Base-by-base conservation (phyloP, 257 asterid species). In the Solanum ossicruentum region DNA sequence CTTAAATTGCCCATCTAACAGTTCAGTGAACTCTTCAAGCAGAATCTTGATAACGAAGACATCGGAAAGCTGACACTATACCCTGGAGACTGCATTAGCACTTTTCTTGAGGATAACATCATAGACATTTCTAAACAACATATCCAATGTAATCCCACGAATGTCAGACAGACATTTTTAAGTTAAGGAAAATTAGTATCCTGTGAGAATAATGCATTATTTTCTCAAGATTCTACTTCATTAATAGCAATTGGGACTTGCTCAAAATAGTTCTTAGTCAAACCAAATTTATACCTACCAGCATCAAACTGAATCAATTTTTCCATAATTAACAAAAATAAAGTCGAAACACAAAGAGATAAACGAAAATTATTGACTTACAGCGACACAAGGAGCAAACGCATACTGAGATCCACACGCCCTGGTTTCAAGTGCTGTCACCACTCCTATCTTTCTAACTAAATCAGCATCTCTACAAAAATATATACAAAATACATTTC, bases 381-480 rank as follows among this genome's bases (percentile, higher is more conserved):
- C 99, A 88, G 99, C 99, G 87, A 96, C 96, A 88, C 98, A 96
- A 21, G 99, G 99, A 77, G 99, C 94, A 88, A 96, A 96, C n/a
- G 97, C 92, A 92, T 93, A 96, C 11, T 90, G 98, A 16, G 93
- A 91, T 28, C 99, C 99, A 39, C 96, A 88, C 8, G 99, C 99
- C 92, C 99, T 92, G 21, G 92, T 94, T 93, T 96, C 99, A 86
- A 96, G 93, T 86, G 99, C 99, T 23, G 99, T 96, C 41, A 85
- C 98, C 88, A 65, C 98, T 87, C 98, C 98, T 51, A 95, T 96
- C 91, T 87, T 92, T 88, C 91, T 91, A 52, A 83, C 89, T 88
- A 96, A 87, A 84, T 95, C 97, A 81, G 92, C 87, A 89, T 94
- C 98, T 86, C 98, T 93, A 89, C 20, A 77, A 71, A 71, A 57